phyloP scores from a whole-genome alignment of 805 yeast species.

The Suhomyces xylopsoci region DNA sequence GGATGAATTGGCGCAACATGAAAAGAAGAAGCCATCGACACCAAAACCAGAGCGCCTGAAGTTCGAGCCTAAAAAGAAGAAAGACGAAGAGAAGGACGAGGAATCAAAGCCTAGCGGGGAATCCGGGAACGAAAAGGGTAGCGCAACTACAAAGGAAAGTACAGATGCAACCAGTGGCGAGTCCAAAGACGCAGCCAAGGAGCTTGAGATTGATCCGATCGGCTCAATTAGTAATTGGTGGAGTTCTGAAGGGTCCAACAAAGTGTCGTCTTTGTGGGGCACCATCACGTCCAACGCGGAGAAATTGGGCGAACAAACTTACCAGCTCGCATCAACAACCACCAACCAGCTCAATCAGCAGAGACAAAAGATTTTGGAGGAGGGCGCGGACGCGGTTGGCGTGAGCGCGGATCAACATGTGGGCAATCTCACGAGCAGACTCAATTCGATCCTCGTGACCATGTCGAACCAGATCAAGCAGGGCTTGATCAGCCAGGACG shows the following conservation, averaged over 20 bases:
- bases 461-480: conserved; percentile 43
- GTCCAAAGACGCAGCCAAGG: conserved; percentile 11
- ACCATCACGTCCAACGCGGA: conserved; percentile 55
- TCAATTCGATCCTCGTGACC: conserved; percentile 30
- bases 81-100: conserved; percentile 3
- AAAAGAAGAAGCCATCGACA: conserved; percentile 35
- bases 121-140: not conserved
- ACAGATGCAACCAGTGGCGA: not conserved
- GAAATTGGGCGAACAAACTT: conserved; percentile 47
- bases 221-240: conserved; percentile 72
- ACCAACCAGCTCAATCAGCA: conserved; percentile 40
- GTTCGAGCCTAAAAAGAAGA: conserved; percentile 32
- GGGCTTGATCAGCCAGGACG: conserved; percentile 58
- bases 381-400: conserved; percentile 15
- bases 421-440: conserved; percentile 22
- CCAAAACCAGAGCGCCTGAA: conserved; percentile 19
- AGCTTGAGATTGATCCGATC: conserved; percentile 52
- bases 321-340: conserved; percentile 46
- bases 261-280: conserved; percentile 67
- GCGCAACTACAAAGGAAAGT: not conserved
- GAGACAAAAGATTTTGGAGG: conserved; percentile 33
- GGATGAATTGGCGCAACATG: conserved; percentile 70
- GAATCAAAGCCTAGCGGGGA: not conserved
- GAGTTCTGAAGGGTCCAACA: conserved; percentile 64
- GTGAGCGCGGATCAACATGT: conserved; percentile 21